Evolutionary conservation across 768 basidiomycete species (phyloP).

Genomic region (Grammothele lineata): DNA sequence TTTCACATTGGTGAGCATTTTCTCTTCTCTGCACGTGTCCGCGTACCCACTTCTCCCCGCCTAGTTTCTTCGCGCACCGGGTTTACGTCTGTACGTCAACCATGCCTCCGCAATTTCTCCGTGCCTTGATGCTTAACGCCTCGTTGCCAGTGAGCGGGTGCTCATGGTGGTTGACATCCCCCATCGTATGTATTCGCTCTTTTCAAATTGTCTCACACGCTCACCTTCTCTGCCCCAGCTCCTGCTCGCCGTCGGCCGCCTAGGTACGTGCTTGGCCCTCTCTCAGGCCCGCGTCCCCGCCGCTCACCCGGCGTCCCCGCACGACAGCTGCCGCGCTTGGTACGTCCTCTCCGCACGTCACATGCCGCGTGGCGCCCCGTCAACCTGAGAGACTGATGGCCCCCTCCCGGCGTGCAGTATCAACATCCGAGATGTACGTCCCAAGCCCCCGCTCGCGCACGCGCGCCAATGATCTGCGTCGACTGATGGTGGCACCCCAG

Average conservation of each 20-base stretch:
- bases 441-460: no score
- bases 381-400: no score
- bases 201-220: no score
- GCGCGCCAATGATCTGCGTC: no score
- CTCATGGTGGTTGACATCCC: slow-evolving; percentile 13
- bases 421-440: slow-evolving; percentile 15
- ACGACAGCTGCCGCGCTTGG: slow-evolving; percentile 5
- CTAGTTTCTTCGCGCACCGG: slow-evolving; percentile 25
- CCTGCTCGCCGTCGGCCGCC: slow-evolving; percentile 6
- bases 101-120: background rate
- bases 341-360: background rate
- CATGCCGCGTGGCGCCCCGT: no score
- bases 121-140: slow-evolving; percentile 1
- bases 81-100: slow-evolving; percentile 18
- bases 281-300: no score
- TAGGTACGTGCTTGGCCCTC: slow-evolving; percentile 6
- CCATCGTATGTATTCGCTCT: slow-evolving; percentile 4
- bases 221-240: background rate
- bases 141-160: slow-evolving; percentile 12
- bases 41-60: background rate
- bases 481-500: slow-evolving; percentile 2
- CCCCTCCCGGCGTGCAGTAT: slow-evolving; percentile 1
- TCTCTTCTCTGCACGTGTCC: background rate
- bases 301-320: no score
- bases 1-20: slow-evolving; percentile 22